phyloP scores from a whole-genome alignment of 495 filamentous ascomycete species.

The Choiromyces venosus region DNA sequence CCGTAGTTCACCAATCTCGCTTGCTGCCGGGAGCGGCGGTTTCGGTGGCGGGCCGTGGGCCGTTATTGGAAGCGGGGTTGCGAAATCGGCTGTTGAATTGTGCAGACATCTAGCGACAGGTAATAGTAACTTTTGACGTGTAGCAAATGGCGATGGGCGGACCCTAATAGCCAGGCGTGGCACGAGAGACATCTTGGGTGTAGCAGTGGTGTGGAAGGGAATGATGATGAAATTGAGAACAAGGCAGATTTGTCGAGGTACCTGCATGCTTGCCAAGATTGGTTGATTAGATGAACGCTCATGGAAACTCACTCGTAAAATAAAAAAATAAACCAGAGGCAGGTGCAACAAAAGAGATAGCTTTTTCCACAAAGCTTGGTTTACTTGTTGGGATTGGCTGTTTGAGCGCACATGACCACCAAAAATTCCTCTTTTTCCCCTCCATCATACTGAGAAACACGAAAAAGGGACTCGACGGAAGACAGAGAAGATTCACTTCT shows the following conservation, averaged over 20 bases:
- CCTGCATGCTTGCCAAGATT: neutral
- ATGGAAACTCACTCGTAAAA: neutral
- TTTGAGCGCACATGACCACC: neutral
- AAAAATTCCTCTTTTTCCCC: too few relatives aligned
- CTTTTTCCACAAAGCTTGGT: neutral
- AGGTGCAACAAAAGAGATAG: neutral
- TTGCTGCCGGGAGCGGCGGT: conserved; percentile 58
- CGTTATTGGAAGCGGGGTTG: conserved; percentile 63
- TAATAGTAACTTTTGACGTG: neutral
- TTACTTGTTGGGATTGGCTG: neutral
- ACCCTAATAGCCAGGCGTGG: neutral
- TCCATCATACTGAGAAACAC: too few relatives aligned
- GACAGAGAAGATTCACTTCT: too few relatives aligned
- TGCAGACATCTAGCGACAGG: conserved; percentile 47
- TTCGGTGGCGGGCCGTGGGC: conserved; percentile 79
- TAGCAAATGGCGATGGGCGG: neutral
- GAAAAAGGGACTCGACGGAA: too few relatives aligned
- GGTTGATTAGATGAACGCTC: neutral
- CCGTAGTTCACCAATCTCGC: conserved; percentile 45
- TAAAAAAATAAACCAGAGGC: neutral
- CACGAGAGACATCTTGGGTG: neutral
- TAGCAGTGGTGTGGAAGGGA: neutral
- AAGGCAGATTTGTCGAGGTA: neutral
- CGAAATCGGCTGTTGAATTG: conserved; percentile 49
- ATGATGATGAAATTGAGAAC: neutral